These are phyloP conservation scores for Pleurotus tuoliensis DNA, from an alignment of 768 basidiomycete genomes.

Conservation along the genomic window DNA sequence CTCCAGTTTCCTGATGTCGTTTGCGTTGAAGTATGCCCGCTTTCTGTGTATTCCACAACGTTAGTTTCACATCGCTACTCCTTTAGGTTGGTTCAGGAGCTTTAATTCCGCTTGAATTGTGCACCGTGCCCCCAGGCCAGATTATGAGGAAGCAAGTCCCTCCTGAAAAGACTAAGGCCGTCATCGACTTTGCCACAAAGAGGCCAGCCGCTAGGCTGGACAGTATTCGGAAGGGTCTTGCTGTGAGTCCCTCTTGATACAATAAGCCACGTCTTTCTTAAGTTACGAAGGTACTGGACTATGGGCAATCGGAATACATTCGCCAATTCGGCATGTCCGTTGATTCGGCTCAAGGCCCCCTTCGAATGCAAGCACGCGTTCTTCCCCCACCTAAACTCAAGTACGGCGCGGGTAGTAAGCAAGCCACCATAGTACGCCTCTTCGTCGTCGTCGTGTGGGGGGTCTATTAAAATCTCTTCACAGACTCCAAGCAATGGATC, in stretches of 20 bases:
- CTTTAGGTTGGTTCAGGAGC: slow-evolving; percentile 59
- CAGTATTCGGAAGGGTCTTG: slow-evolving; percentile 52
- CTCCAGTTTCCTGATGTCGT: slow-evolving; percentile 59
- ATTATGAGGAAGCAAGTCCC: slow-evolving; percentile 73
- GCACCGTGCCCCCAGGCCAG: slow-evolving; percentile 55
- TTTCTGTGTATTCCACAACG: background rate
- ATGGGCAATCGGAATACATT: slow-evolving; percentile 74
- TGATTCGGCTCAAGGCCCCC: slow-evolving; percentile 41
- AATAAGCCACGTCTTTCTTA: background rate
- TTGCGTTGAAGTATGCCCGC: slow-evolving; percentile 58
- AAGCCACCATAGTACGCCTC: slow-evolving; percentile 51
- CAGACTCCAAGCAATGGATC: slow-evolving; percentile 62
- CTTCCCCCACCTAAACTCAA: slow-evolving; percentile 60
- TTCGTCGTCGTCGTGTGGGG: background rate
- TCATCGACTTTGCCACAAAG: slow-evolving; percentile 66
- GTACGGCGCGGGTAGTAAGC: slow-evolving; percentile 57
- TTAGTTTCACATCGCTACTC: too few species aligned
- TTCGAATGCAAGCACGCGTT: slow-evolving; percentile 59
- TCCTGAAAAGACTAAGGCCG: slow-evolving; percentile 57
- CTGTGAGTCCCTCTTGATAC: slow-evolving; percentile 27
- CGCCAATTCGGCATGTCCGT: slow-evolving; percentile 71
- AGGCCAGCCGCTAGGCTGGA: slow-evolving; percentile 49
- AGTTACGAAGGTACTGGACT: slow-evolving; percentile 47
- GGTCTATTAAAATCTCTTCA: slow-evolving; percentile 8
- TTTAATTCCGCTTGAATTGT: slow-evolving; percentile 59